Conservation (phyloP, 1,139 yeast species). For the Suhomyces yuchorum region DNA sequence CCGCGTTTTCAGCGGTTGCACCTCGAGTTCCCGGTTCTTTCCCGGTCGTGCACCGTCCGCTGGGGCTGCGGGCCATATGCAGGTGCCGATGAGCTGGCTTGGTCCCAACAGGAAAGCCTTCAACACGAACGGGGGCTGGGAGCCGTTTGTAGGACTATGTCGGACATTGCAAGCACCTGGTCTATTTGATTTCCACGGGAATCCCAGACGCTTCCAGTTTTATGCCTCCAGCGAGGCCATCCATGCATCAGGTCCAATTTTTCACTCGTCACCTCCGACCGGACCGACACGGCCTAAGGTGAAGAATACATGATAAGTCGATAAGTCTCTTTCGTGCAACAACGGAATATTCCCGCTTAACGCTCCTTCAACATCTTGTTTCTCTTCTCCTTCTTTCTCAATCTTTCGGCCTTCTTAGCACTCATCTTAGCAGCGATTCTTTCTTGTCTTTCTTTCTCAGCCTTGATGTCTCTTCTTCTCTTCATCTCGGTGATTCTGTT, state of each 20-base stretch:
- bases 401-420: constrained; percentile 74
- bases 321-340: not conserved
- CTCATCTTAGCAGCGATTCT: constrained; percentile 72
- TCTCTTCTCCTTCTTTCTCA: constrained; percentile 80
- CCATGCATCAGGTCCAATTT: not conserved
- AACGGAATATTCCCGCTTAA: constrained; percentile 18
- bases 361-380: constrained; percentile 76
- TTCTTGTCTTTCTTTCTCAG: constrained; percentile 74
- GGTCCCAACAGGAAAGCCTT: not conserved
- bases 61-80: constrained; percentile 2
- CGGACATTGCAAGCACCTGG: no score
- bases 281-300: not conserved
- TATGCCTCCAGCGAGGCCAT: not conserved
- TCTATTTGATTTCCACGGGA: not conserved
- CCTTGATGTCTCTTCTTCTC: constrained; percentile 69
- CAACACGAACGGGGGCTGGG: not conserved
- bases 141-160: not conserved
- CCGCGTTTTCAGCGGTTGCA: not conserved
- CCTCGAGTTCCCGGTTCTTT: not conserved
- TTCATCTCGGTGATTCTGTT: constrained; percentile 55
- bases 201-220: not conserved
- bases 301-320: not conserved
- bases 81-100: constrained; percentile 11
- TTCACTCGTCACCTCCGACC: not conserved
- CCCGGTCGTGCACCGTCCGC: constrained; percentile 6